Base-by-base conservation (phyloP, 495 filamentous ascomycete genomes). In the Friedmanniomyces endolithicus region DNA sequence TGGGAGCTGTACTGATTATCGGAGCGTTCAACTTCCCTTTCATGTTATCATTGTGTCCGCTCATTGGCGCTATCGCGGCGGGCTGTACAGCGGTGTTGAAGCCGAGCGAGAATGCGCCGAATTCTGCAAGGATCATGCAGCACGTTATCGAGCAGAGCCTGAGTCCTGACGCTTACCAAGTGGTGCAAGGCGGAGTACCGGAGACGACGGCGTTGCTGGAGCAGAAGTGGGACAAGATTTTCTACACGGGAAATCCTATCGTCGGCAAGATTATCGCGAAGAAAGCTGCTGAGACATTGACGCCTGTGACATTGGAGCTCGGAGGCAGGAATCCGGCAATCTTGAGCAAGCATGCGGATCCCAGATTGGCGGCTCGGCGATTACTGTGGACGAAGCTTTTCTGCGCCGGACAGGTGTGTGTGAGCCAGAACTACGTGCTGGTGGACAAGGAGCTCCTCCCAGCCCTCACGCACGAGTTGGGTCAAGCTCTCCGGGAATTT, bases 161-260 rank as follows among this genome's bases (percentile, higher is more conserved):
- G 33, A 92, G 96, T 68, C 80, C 78, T 24, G 76, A 76, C n/a
- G 81, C 81, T 58, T 95, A 87, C 66, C 72, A 74, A 17, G 74
- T 90, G 48, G 76, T 95, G 53, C 90, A 95, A 67, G 92, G 92
- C 50, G 79, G 73, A 8, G 64, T 94, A 29, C 74, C 83, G 23
- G 88, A 95, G 75, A 87, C 85, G 2, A 86, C 85, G 17, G 83
- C 82, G 6, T 71, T 97, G 33, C 74, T 98, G 12, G 79, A 88
- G 48, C 79, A 89, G 70, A 88, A 88, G 63, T 98, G 89, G 88
- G 90, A 94, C 70, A 95, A 95, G 76, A 90, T 98, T 61, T 90
- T 94, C 73, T 98, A 94, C 73, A 98, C 92, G 16, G 92, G 92
- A 44, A 78, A 77, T 58, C 71, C 75, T 11, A 72, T 64, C 34